Evolutionary conservation across 2,329 filamentous ascomycete species (phyloP).

Genomic region (Claviceps citrina): DNA sequence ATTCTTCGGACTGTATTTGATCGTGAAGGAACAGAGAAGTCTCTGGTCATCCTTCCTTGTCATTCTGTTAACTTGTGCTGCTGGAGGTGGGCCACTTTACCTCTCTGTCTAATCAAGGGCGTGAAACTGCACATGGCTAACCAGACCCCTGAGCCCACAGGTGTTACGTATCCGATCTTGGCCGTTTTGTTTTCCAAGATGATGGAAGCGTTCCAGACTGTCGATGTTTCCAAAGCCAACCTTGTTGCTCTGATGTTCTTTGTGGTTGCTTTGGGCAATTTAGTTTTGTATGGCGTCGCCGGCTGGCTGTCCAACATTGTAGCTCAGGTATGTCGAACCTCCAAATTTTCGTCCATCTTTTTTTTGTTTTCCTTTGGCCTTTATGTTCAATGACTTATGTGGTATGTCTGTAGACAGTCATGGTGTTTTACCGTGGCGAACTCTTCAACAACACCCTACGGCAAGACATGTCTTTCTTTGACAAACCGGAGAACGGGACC

Average conservation of each 20-base stretch:
- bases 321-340: conserved; percentile 16
- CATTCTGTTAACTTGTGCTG: conserved; percentile 12
- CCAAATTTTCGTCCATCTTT: too few relatives aligned
- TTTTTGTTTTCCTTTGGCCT: too few relatives aligned
- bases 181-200: conserved; percentile 25
- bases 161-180: conserved; percentile 24
- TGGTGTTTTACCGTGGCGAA: conserved; percentile 21
- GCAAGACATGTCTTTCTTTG: conserved; percentile 37
- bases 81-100: conserved; percentile 13
- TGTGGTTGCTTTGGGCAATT: conserved; percentile 30
- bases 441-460: conserved; percentile 35
- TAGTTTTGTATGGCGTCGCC: conserved; percentile 26
- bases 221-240: conserved; percentile 24
- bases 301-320: conserved; percentile 24
- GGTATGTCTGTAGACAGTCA: conserved; percentile 12
- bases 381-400: neutral
- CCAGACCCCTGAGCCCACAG: conserved; percentile 9
- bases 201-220: conserved; percentile 22
- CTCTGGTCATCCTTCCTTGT: conserved; percentile 13
- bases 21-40: conserved; percentile 17
- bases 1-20: conserved; percentile 15
- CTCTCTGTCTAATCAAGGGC: neutral
- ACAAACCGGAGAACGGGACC: conserved; percentile 21
- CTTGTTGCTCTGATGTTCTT: conserved; percentile 44
- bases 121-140: neutral